Evolutionary conservation across 441 rosid genomes (phyloP), one percentile per base, ranked within the genome.

Genomic region (Hura crepitans): DNA sequence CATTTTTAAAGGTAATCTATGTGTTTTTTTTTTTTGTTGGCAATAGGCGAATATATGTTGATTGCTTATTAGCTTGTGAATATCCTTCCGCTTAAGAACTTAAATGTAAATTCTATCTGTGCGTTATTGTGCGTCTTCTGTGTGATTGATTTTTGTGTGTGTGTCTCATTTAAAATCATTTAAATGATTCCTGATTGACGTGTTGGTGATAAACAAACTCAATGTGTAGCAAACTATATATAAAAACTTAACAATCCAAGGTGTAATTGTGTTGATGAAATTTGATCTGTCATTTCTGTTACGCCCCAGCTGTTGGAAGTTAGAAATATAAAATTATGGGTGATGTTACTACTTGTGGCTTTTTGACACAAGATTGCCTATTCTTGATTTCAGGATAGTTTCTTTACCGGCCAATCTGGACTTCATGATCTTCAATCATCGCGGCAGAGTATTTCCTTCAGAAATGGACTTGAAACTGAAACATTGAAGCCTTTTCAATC

Each of bases 371-470:
- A 45, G 10, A 43, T 63, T 39, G 39, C 54, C 28, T 50, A 51
- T 62, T 70, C 74, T 68, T 74, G 65, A 63, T 37, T 85, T 74
- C 87, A 93, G 98, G 93, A 84, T 89, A 50, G 96, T 92, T 18
- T 83, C 89, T 43, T 76, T 92, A 65, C 92, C 99, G 23, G 89
- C 81, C 47, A 90, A 86, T 78, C 69, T 86, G 53, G 99, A 90
- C 69, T 94, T 84, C 85, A 87, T 90, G 90, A 87, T 89, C 74
- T 94, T 94, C 83, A 92, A 92, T 73, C 99, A 94, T 69, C 93
- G 99, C 20, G 96, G 92, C 69, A 82, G 78, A 66, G 82, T 76
- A 14, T 85, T 86, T 67, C 79, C 88, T 69, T 79, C 87, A 2
- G 85, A 79, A 69, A 55, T 72, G 28, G 82, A 84, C 66, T 64